These are phyloP conservation scores for Backusella luteola DNA, from an alignment of 192 early-diverging fungal species.

Conservation along the genomic window DNA sequence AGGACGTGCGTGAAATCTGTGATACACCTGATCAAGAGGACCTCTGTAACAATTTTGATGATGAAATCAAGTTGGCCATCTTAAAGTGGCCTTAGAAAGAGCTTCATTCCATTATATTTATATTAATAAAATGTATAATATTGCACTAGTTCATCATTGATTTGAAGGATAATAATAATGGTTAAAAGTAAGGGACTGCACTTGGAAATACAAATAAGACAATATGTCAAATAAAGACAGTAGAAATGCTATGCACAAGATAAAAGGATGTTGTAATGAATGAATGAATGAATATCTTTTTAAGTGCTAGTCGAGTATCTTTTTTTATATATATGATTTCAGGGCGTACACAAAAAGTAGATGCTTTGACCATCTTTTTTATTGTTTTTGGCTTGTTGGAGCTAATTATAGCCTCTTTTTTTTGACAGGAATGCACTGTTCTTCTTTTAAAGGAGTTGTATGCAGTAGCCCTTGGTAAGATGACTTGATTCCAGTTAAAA, in stretches of 20 bases:
- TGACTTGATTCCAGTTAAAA: not conserved
- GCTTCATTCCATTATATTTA: not conserved
- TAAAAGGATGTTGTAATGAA: not conserved
- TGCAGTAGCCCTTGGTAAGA: not conserved
- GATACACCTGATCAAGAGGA: conserved; percentile 8
- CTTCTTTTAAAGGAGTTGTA: conserved; percentile 2
- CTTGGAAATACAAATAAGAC: not conserved
- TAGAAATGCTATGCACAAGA: not conserved
- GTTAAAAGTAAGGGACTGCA: not conserved
- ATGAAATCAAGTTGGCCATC: conserved; percentile 33
- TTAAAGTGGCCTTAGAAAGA: conserved; percentile 34
- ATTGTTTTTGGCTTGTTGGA: conserved; percentile 1
- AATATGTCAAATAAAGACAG: not conserved
- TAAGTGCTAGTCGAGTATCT: not conserved
- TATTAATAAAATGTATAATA: conserved; percentile 4
- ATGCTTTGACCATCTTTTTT: conserved; percentile 2
- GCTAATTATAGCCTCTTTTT: not conserved
- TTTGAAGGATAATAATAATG: not conserved
- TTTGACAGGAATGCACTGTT: not conserved
- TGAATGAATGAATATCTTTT: not conserved
- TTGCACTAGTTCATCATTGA: not conserved
- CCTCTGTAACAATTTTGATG: conserved; percentile 33
- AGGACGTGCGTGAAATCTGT: conserved; percentile 30
- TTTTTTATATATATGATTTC: not conserved
- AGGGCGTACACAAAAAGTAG: not conserved